phyloP scores from a whole-genome alignment of 495 filamentous ascomycete species.

The Trichoderma reesei region DNA sequence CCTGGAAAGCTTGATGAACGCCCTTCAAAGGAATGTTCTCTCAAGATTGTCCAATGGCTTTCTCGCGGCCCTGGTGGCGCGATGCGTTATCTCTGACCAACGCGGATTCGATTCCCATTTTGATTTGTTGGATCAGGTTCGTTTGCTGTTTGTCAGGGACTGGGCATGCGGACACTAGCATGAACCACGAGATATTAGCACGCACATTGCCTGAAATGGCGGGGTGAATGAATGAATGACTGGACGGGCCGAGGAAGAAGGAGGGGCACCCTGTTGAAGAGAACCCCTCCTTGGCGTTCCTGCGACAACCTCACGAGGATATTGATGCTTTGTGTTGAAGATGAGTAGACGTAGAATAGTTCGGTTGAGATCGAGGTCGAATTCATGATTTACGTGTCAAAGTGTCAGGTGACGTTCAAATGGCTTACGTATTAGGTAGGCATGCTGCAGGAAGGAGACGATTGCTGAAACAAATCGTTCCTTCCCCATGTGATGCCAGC shows the following conservation, averaged over 20 bases:
- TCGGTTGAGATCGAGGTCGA: no score
- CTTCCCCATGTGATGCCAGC: no score
- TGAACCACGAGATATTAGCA: background rate
- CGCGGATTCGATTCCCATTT: no score
- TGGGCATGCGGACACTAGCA: background rate
- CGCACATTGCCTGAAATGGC: background rate
- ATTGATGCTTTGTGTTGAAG: background rate
- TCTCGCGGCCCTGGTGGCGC: background rate
- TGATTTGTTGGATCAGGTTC: no score
- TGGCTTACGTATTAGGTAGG: no score
- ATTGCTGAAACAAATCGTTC: no score
- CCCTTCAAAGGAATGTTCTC: background rate
- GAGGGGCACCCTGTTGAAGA: background rate
- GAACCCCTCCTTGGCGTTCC: background rate
- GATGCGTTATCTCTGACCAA: background rate
- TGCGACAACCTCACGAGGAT: background rate
- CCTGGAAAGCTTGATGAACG: background rate
- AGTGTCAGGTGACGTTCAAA: no score
- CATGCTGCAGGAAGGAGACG: no score
- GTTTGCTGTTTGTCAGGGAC: background rate
- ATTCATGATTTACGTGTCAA: no score
- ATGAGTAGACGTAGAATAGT: background rate
- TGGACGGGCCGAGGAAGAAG: background rate
- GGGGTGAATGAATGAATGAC: background rate
- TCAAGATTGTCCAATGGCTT: background rate